phyloP scores from a whole-genome alignment of 495 filamentous ascomycete genomes.

The Neurospora sp. region DNA sequence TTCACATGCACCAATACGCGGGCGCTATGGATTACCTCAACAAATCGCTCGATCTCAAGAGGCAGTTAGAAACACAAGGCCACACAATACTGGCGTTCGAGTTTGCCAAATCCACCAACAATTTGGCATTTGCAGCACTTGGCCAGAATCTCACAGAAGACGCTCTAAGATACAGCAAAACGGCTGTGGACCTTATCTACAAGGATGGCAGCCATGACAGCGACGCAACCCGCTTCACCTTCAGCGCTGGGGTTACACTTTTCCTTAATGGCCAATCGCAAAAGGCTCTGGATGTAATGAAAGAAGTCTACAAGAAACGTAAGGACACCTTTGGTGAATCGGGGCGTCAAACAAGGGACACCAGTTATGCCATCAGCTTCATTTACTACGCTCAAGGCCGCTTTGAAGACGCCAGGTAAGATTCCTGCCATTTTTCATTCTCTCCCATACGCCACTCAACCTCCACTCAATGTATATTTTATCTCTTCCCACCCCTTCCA shows the following conservation, averaged over 20 bases:
- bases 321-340: background rate
- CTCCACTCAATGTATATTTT: no score
- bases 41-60: background rate
- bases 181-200: background rate
- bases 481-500: no score
- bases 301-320: background rate
- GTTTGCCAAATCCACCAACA: background rate
- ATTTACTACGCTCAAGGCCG: background rate
- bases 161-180: background rate
- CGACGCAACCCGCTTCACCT: background rate
- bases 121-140: background rate
- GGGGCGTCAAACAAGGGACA: background rate
- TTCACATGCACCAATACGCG: background rate
- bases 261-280: background rate
- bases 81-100: background rate
- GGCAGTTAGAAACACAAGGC: background rate
- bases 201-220: background rate
- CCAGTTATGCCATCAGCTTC: background rate
- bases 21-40: background rate
- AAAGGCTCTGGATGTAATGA: background rate
- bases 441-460: no score
- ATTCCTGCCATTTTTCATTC: background rate
- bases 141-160: background rate
- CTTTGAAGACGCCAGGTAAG: background rate
- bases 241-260: background rate